These are phyloP conservation scores for Xylaria multiplex DNA, from an alignment of 2,329 filamentous ascomycete species.

Conservation along the genomic window DNA sequence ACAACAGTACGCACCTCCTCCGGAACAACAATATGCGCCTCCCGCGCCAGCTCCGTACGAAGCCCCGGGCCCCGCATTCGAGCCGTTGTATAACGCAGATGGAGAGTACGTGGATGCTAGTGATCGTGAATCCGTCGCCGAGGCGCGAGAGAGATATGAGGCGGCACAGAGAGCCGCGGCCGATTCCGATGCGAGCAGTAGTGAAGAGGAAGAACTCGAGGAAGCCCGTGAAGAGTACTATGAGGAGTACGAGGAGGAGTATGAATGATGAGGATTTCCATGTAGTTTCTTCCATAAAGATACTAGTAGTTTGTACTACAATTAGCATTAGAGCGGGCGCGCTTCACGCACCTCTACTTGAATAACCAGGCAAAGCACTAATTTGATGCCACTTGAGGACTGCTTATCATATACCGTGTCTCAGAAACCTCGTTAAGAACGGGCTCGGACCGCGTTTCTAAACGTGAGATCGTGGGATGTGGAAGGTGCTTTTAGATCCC, in stretches of 20 bases:
- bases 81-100: slow-evolving; percentile 54
- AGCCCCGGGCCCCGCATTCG: slow-evolving; percentile 48
- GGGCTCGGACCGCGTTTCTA: too few species aligned
- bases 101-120: slow-evolving; percentile 56
- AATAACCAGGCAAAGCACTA: not conserved
- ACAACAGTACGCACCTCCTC: slow-evolving; percentile 22
- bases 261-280: slow-evolving; percentile 51
- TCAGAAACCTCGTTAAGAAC: too few species aligned
- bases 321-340: not conserved
- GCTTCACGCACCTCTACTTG: not conserved
- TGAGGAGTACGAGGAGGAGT: slow-evolving; percentile 58
- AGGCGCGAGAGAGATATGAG: slow-evolving; percentile 54
- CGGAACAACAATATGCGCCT: slow-evolving; percentile 24
- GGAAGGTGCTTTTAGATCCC: too few species aligned
- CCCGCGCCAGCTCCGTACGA: slow-evolving; percentile 29
- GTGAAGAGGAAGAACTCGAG: slow-evolving; percentile 62
- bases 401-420: too few species aligned
- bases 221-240: slow-evolving; percentile 62
- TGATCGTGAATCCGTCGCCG: slow-evolving; percentile 52
- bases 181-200: slow-evolving; percentile 60
- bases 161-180: slow-evolving; percentile 54
- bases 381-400: too few species aligned
- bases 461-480: too few species aligned
- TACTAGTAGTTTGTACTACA: not conserved
- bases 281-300: not conserved